These are phyloP conservation scores for Irpex sp. DNA, from an alignment of 1,284 basidiomycete species.

Conservation along the genomic window DNA sequence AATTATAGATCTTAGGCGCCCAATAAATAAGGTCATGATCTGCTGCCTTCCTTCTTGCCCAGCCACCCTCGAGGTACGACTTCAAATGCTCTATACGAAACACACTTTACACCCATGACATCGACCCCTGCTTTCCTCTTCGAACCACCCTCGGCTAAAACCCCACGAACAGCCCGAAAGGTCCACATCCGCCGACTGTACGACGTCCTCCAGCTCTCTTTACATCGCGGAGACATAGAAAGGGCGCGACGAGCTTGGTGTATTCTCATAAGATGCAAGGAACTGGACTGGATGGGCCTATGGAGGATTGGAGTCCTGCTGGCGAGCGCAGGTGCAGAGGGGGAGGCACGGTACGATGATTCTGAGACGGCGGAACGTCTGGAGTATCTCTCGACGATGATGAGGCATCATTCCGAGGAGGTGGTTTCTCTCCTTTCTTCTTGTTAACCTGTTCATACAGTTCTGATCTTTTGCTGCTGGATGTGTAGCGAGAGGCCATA, in stretches of 20 bases:
- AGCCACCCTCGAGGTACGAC: not conserved
- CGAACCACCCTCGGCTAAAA: constrained; percentile 40
- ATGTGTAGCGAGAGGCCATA: constrained; percentile 62
- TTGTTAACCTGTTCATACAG: constrained; percentile 1
- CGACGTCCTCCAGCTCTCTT: constrained; percentile 68
- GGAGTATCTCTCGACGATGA: constrained; percentile 62
- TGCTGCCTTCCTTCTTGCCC: not conserved
- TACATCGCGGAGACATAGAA: constrained; percentile 62
- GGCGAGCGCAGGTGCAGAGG: constrained; percentile 30
- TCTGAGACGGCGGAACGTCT: constrained; percentile 32
- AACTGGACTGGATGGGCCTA: constrained; percentile 70
- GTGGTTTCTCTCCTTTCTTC: constrained; percentile 33
- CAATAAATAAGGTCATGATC: not conserved
- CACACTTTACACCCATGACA: not conserved
- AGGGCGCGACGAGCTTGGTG: constrained; percentile 74
- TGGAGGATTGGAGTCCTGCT: constrained; percentile 71
- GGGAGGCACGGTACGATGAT: constrained; percentile 14
- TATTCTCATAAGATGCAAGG: constrained; percentile 78
- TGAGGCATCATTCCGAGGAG: constrained; percentile 59
- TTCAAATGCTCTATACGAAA: not conserved
- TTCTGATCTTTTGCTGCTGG: constrained; percentile 1
- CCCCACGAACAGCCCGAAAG: constrained; percentile 48
- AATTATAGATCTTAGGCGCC: not conserved
- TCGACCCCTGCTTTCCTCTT: constrained; percentile 44
- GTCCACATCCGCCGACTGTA: constrained; percentile 67